phyloP scores from a whole-genome alignment of 2,329 filamentous ascomycete species.

The Cercospora janseana region DNA sequence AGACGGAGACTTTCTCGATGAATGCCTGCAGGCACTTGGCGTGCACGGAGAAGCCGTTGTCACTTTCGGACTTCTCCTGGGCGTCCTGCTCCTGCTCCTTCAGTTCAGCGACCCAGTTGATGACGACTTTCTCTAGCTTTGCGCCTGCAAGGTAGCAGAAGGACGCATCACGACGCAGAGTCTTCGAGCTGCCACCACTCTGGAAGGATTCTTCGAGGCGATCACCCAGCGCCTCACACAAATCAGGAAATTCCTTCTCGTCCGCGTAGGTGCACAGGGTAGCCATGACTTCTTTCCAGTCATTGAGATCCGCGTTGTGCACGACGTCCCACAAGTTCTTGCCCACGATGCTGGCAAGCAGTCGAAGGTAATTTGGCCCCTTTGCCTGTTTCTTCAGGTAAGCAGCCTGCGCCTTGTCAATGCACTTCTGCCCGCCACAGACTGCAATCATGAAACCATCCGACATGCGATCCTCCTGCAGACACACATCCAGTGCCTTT shows the following conservation, averaged over 20 bases:
- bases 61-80: constrained; percentile 58
- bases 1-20: constrained; percentile 97
- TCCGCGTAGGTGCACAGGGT: constrained; percentile 94
- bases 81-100: constrained; percentile 76
- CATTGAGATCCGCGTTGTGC: constrained; percentile 85
- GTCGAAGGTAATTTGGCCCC: constrained; percentile 84
- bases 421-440: constrained; percentile 86
- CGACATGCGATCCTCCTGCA: constrained; percentile 84
- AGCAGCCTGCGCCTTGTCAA: constrained; percentile 88
- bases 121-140: constrained; percentile 94
- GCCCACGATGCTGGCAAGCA: constrained; percentile 85
- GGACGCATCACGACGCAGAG: constrained; percentile 76
- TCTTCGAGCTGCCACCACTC: constrained; percentile 50
- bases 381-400: constrained; percentile 82
- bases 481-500: constrained; percentile 81
- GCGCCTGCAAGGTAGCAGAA: constrained; percentile 96
- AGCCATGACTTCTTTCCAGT: constrained; percentile 98
- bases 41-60: constrained; percentile 88
- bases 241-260: constrained; percentile 84
- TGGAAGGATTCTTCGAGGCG: constrained; percentile 70
- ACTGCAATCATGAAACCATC: constrained; percentile 98
- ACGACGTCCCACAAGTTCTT: constrained; percentile 99
- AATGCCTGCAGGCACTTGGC: constrained; percentile 85
- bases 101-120: constrained; percentile 89
- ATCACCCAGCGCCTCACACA: constrained; percentile 93